Percentiles rank a stretch among this genome's conserved stretches.
phyloP scores from a whole-genome alignment of 179 eudicot genomes.

The Corrigiola litoralis region DNA sequence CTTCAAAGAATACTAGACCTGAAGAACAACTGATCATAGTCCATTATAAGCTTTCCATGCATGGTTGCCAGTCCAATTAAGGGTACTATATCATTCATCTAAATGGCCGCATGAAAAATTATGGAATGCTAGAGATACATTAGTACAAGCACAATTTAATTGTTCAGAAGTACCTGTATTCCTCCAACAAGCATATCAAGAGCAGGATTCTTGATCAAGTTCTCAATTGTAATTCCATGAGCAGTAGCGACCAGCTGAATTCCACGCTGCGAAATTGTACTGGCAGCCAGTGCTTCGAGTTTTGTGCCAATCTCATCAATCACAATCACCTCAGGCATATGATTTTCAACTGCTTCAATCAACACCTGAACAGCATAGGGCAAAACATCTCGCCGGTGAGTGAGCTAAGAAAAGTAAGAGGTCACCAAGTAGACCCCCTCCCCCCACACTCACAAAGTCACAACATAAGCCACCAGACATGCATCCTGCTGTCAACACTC shows the following conservation, averaged over 20 bases:
- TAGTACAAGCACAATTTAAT: not conserved
- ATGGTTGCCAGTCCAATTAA: not conserved
- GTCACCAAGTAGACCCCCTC: no score
- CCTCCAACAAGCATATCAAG: conserved; percentile 98
- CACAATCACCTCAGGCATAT: conserved; percentile 97
- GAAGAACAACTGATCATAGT: not conserved
- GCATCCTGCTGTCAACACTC: no score
- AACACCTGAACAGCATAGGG: conserved; percentile 50
- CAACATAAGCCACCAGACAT: no score
- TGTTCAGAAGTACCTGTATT: conserved; percentile 53
- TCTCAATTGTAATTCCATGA: conserved; percentile 93
- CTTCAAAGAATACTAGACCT: not conserved
- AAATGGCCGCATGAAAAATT: not conserved
- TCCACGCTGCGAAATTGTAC: conserved; percentile 97
- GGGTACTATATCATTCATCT: not conserved
- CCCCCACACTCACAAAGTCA: no score
- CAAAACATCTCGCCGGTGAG: not conserved
- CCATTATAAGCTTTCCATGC: not conserved
- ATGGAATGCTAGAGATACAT: not conserved
- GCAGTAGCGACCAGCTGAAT: conserved; percentile 98
- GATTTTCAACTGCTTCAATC: conserved; percentile 98
- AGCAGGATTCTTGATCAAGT: conserved; percentile 86
- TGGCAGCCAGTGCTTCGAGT: conserved; percentile 97
- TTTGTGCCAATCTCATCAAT: conserved; percentile 98
- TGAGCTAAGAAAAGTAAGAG: not conserved